Evolutionary conservation across 225 moss, liverwort and hornwort genomes (phyloP).

Genomic region (Bryum argenteum): DNA sequence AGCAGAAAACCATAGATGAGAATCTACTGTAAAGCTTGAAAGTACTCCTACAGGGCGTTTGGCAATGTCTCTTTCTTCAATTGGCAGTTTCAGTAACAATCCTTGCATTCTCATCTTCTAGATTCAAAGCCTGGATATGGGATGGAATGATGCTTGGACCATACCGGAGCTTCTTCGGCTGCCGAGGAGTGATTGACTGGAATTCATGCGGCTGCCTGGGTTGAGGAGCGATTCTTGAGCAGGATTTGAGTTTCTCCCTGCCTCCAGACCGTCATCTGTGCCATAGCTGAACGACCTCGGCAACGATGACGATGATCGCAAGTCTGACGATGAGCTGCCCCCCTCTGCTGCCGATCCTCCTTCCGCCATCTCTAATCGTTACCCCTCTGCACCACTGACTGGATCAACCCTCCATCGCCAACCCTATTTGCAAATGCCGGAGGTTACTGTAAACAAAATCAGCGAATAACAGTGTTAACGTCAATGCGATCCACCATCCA

Average conservation of each 20-base stretch:
- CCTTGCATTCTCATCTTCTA: background rate
- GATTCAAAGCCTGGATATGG: too few species aligned
- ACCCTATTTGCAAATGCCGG: background rate
- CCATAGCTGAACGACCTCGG: conserved; percentile 66
- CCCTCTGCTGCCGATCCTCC: conserved; percentile 26
- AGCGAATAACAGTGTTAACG: too few species aligned
- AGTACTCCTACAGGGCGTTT: too few species aligned
- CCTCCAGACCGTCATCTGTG: conserved; percentile 42
- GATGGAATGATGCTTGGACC: background rate
- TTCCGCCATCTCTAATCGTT: conserved; percentile 32
- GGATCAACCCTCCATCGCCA: too few species aligned
- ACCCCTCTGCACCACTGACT: background rate
- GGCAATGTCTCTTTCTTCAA: too few species aligned
- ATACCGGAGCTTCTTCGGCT: conserved; percentile 47
- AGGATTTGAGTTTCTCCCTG: conserved; percentile 15
- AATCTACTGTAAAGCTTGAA: too few species aligned
- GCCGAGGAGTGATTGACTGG: conserved; percentile 51
- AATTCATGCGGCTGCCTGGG: conserved; percentile 35
- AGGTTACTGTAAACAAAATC: too few species aligned
- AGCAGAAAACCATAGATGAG: too few species aligned
- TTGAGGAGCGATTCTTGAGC: conserved; percentile 32
- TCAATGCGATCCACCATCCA: too few species aligned
- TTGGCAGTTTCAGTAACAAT: too few species aligned
- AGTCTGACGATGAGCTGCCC: conserved; percentile 26
- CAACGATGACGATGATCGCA: conserved; percentile 31